Base-by-base conservation (phyloP, 345 rosid species). In the Corchorus olitorius region DNA sequence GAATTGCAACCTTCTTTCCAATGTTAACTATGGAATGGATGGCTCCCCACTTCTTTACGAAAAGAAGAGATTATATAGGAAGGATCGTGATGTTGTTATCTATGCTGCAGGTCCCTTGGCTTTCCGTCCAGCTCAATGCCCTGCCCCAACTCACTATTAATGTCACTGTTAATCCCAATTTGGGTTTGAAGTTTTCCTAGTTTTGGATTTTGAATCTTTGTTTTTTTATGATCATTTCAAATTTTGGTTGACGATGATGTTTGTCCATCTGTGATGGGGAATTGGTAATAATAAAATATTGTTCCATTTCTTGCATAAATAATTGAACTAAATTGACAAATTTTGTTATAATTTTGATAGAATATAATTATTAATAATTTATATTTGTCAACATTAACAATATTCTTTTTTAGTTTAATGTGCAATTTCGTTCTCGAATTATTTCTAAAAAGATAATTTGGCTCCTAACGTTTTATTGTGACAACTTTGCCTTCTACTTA, bases 41-140 rank as follows among this genome's bases (percentile, higher is more conserved):
- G 98, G 97, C 9, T 83, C 95, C n/a, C 41, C 86, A 0, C 88
- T 94, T 5, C 83, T 87, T 3, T 92, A 76, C 37, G 90, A 91
- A 64, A 85, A 82, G 77, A 92, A 91, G 87, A 83, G 77, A 41
- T 15, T 89, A 56, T 20, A 74, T 41, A 83, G 93, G 76, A 77
- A 68, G 1, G 69, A 73, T 63, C 86, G 85, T 10, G 84, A 88
- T 39, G 43, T 39, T 39, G 43, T 39, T 4, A 39, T 39, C 43
- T 39, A 39, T 39, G 43, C 43, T 39, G 91, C 97, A 1, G 97
- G 97, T 19, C 97, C 97, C 15, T 75, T 92, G 87, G 97, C 97
- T 78, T 94, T 94, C 88, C 93, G 91, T 39, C 95, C 95, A 37
- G 73, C 82, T 48, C 76, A 85, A 3, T 94, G 97, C 84, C 81